These are phyloP conservation scores for Spathaspora gorwiae DNA, from an alignment of 805 yeast genomes.

Conservation along the genomic window DNA sequence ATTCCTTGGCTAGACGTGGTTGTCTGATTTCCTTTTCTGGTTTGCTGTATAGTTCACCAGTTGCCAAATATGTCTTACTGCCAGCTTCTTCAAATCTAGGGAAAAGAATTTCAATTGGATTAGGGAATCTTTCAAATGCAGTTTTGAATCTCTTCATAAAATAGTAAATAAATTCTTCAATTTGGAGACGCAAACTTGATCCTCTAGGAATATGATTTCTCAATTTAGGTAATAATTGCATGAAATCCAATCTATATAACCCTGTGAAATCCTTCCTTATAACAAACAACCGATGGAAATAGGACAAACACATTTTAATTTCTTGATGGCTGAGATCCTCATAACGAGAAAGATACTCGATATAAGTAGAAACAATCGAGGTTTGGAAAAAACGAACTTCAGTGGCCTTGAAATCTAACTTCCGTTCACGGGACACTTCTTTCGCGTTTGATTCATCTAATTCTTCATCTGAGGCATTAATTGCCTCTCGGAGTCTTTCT, in stretches of 20 bases:
- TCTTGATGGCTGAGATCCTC: conserved; percentile 57
- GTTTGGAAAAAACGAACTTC: conserved; percentile 52
- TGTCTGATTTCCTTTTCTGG: conserved; percentile 10
- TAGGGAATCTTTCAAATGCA: conserved; percentile 47
- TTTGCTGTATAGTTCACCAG: conserved; percentile 48
- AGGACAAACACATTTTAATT: conserved; percentile 61
- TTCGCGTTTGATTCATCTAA: conserved; percentile 21
- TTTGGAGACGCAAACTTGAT: conserved; percentile 49
- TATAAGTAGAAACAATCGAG: conserved; percentile 59
- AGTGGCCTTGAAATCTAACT: conserved; percentile 38
- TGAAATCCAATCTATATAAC: conserved; percentile 67
- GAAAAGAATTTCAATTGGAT: conserved; percentile 64
- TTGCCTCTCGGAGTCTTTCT: conserved; percentile 19
- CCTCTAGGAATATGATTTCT: conserved; percentile 44
- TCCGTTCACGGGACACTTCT: conserved; percentile 41
- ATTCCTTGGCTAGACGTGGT: conserved; percentile 25
- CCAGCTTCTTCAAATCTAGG: conserved; percentile 47
- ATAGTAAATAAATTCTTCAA: conserved; percentile 60
- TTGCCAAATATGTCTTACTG: conserved; percentile 48
- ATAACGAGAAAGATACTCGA: conserved; percentile 56
- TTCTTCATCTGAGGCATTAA: conserved; percentile 33
- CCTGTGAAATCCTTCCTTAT: conserved; percentile 52
- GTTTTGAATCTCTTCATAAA: conserved; percentile 57
- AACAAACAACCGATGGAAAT: conserved; percentile 67
- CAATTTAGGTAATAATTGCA: conserved; percentile 51